Evolutionary conservation across 495 filamentous ascomycete species (phyloP).

Genomic region (Aspergillus affinis): DNA sequence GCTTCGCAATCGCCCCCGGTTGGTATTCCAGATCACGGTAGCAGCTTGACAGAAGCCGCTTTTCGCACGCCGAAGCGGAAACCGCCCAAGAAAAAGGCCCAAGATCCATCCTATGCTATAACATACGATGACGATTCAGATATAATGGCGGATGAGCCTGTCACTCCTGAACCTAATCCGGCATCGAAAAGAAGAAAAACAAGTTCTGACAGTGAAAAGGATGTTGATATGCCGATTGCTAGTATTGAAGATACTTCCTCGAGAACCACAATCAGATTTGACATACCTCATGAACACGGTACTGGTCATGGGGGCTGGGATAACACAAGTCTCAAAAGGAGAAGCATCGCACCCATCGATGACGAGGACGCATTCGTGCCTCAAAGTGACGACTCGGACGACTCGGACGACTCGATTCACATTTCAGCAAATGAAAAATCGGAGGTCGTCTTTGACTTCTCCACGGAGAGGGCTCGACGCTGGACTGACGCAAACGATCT

Average conservation of each 20-base stretch:
- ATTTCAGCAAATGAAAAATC: constrained; percentile 23
- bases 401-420: constrained; percentile 6
- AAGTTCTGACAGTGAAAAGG: not conserved
- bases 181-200: not conserved
- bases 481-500: constrained; percentile 27
- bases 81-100: not conserved
- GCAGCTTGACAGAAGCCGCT: not conserved
- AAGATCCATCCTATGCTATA: not conserved
- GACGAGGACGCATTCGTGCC: not conserved
- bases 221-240: too few relatives aligned
- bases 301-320: not conserved
- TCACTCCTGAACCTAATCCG: not conserved
- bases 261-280: not conserved
- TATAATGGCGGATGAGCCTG: not conserved
- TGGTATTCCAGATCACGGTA: not conserved
- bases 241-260: too few relatives aligned
- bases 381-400: constrained; percentile 8
- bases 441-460: constrained; percentile 29
- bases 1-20: not conserved
- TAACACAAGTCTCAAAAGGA: not conserved
- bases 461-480: constrained; percentile 30
- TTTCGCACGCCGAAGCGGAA: not conserved
- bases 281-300: not conserved
- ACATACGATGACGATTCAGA: not conserved
- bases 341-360: not conserved